Percentiles rank a stretch among this genome's conserved stretches.
Conservation (phyloP, 2,329 filamentous ascomycete species). For the Cercospora sojina region DNA sequence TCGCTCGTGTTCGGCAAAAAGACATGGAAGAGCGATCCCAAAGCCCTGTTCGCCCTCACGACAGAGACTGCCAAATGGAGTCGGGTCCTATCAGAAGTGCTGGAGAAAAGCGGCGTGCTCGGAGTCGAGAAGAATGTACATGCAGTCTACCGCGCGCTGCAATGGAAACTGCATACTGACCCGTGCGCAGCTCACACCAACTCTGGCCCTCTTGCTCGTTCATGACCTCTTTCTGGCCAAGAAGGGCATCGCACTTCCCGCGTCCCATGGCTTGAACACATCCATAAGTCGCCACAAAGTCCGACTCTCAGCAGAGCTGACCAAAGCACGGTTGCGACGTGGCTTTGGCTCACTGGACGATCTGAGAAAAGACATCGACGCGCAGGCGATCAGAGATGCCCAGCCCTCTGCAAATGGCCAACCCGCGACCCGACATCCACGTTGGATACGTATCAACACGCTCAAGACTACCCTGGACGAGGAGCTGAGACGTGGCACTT, state of each 20-base stretch:
- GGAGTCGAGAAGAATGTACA: conserved; percentile 79
- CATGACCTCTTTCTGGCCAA: conserved; percentile 85
- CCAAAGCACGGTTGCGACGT: conserved; percentile 70
- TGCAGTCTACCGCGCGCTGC: not conserved
- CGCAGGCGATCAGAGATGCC: conserved; percentile 35
- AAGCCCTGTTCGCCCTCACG: conserved; percentile 83
- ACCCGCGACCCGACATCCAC: conserved; percentile 60
- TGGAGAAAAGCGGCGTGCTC: conserved; percentile 75
- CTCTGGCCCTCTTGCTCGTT: conserved; percentile 74
- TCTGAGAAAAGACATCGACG: conserved; percentile 60
- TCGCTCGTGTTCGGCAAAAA: conserved; percentile 76
- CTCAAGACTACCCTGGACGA: conserved; percentile 68
- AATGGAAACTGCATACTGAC: conserved; percentile 2
- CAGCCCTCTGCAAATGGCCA: conserved; percentile 38
- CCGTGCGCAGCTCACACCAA: conserved; percentile 66
- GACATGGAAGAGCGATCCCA: conserved; percentile 71
- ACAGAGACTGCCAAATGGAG: conserved; percentile 92
- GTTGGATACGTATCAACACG: conserved; percentile 88
- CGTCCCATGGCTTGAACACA: conserved; percentile 72
- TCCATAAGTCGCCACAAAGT: conserved; percentile 78
- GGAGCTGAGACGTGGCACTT: conserved; percentile 68
- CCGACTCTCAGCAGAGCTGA: conserved; percentile 77
- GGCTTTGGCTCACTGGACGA: conserved; percentile 67
- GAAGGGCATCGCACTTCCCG: conserved; percentile 75
- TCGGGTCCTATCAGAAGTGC: conserved; percentile 77